Base-by-base conservation (phyloP, 1,284 basidiomycete species). In the Irpex rosettiformis region DNA sequence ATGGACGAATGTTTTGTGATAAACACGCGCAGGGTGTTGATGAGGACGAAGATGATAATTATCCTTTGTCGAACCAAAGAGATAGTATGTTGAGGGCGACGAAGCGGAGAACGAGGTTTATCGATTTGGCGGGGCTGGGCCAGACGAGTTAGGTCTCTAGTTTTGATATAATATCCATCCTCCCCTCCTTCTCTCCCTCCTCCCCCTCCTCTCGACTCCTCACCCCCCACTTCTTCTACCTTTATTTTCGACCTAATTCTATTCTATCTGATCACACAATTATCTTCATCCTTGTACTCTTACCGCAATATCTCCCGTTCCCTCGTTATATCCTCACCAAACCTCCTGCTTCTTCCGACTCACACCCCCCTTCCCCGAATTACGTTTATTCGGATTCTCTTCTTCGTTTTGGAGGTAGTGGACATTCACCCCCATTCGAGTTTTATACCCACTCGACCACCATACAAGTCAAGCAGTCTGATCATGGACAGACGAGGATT, bases 1-100 rank as follows among this genome's bases (percentile, higher is more conserved):
- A 88, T 55, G 88, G 89, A 7, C 76, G 82, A 68, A 90, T 93
- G 83, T 75, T 90, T 57, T 95, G 93, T 69, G 91, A 94, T 73
- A 74, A 78, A 55, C 93, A 95, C 72, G 88, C 81, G 51, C 65
- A 67, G 16, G 56, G 60, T 13, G 42, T 45, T 13, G 69, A 73
- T 57, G 70, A 67, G 61, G 64, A 66, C 55, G 58, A 55, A 25
- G 70, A 69, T 55, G 72, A 69, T 64, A 69, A 66, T 70, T 51
- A 51, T 70, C 68, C 52, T 69, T 67, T 62, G 61, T 55, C 70
- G 72, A 65, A 86, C 79, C 73, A 74, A 83, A 58, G 79, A 79
- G 67, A 88, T 84, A 62, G 75, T 78, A 66, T 85, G 42, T 59
- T 64, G 61, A 76, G 76, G 62, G 82, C 83, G 62, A 80, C 76